Conservation (phyloP, 192 early-diverging fungal genomes). For the Polychytrium aggregatum region DNA sequence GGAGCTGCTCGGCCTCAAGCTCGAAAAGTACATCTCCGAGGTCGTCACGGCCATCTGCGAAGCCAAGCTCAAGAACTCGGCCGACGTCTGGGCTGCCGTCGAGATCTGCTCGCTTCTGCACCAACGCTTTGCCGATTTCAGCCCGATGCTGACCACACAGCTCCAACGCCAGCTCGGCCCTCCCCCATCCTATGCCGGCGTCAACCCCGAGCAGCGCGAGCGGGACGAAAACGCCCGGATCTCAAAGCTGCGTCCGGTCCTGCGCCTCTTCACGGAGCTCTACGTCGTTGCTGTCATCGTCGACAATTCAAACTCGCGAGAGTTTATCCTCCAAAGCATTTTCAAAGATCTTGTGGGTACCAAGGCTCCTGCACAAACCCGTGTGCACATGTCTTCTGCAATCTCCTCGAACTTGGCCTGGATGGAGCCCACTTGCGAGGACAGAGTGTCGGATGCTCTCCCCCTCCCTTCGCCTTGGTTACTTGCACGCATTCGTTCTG, state of each 20-base stretch:
- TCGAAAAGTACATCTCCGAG: constrained; percentile 97
- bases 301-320: constrained; percentile 49
- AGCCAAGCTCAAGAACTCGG: constrained; percentile 55
- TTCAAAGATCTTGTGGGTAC: constrained; percentile 27
- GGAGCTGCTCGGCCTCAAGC: constrained; percentile 66
- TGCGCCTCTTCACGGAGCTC: constrained; percentile 71
- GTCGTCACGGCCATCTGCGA: constrained; percentile 75
- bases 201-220: constrained; percentile 71
- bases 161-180: constrained; percentile 57
- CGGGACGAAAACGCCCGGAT: constrained; percentile 70
- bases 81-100: constrained; percentile 70
- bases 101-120: constrained; percentile 76
- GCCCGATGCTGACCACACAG: constrained; percentile 47
- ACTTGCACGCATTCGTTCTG: too few species aligned
- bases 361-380: too few species aligned
- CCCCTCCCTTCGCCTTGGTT: too few species aligned
- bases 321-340: constrained; percentile 36
- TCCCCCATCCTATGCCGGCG: constrained; percentile 36
- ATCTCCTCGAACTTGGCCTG: too few species aligned
- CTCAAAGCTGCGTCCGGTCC: constrained; percentile 45
- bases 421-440: too few species aligned
- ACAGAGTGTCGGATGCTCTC: too few species aligned
- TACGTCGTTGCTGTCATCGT: constrained; percentile 60
- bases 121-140: constrained; percentile 81
- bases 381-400: too few species aligned